phyloP scores from a whole-genome alignment of 768 basidiomycete genomes.

The Floccularia luteovirens region DNA sequence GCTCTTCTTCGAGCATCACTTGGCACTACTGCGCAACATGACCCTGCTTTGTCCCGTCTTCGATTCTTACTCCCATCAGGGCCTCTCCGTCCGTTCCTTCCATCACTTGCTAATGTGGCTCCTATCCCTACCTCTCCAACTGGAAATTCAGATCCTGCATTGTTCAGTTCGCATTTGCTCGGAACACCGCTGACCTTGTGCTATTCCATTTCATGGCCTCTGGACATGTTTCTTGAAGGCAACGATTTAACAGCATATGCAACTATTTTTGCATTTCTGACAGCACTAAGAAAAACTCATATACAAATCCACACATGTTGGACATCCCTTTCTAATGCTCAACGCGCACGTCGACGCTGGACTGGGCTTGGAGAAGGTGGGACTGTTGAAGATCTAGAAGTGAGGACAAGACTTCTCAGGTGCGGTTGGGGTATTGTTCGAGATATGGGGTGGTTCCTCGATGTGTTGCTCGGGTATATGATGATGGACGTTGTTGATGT shows the following conservation, averaged over 20 bases:
- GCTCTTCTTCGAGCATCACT: slow-evolving; percentile 83
- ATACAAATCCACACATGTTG: slow-evolving; percentile 74
- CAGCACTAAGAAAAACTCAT: slow-evolving; percentile 80
- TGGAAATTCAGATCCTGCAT: slow-evolving; percentile 26
- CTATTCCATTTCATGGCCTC: slow-evolving; percentile 76
- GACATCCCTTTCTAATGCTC: slow-evolving; percentile 79
- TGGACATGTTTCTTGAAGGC: slow-evolving; percentile 82
- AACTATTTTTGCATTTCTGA: slow-evolving; percentile 74
- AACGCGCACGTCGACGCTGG: slow-evolving; percentile 79
- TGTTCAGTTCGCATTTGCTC: slow-evolving; percentile 70
- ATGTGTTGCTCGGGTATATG: slow-evolving; percentile 74
- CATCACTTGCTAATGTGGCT: slow-evolving; percentile 50
- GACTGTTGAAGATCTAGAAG: slow-evolving; percentile 60
- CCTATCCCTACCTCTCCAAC: slow-evolving; percentile 17
- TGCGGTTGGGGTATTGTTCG: slow-evolving; percentile 84
- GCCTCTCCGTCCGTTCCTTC: slow-evolving; percentile 73
- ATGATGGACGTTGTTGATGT: slow-evolving; percentile 88
- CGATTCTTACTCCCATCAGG: slow-evolving; percentile 76
- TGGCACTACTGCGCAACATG: slow-evolving; percentile 84
- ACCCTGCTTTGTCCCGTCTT: slow-evolving; percentile 65
- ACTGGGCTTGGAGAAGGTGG: slow-evolving; percentile 86
- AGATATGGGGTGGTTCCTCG: slow-evolving; percentile 90
- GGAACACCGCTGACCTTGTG: slow-evolving; percentile 69
- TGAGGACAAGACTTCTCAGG: slow-evolving; percentile 57
- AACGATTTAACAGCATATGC: slow-evolving; percentile 70